phyloP scores from a whole-genome alignment of 495 filamentous ascomycete genomes.

The Amphirosellinia nigrospora region DNA sequence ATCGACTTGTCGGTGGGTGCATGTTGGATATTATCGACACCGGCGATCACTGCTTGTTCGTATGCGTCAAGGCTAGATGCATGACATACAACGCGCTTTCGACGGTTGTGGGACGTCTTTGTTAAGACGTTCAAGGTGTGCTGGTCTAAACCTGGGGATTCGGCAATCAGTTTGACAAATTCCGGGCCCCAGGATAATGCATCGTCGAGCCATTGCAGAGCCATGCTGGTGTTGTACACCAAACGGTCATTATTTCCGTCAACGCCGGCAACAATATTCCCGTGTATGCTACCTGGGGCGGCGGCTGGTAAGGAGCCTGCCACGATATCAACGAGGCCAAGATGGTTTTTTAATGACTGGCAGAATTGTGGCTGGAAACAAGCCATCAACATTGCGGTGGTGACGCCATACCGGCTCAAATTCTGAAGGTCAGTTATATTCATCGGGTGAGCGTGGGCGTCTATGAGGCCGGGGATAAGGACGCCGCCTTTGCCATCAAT shows the following conservation, averaged over 20 bases:
- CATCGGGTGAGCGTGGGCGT: slow-evolving; percentile 35
- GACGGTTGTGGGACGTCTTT: slow-evolving; percentile 12
- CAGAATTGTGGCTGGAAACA: slow-evolving; percentile 31
- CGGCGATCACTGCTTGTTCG: neutral
- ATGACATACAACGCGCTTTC: slow-evolving; percentile 9
- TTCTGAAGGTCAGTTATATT: slow-evolving; percentile 27
- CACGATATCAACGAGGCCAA: slow-evolving; percentile 30
- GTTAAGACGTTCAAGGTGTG: slow-evolving; percentile 15
- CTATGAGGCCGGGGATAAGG: slow-evolving; percentile 43
- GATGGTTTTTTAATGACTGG: slow-evolving; percentile 20
- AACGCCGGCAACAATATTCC: neutral
- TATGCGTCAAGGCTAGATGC: neutral
- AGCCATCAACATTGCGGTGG: slow-evolving; percentile 38
- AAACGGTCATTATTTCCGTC: neutral
- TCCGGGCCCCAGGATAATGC: slow-evolving; percentile 13
- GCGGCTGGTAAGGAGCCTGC: slow-evolving; percentile 31
- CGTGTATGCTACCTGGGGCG: slow-evolving; percentile 29
- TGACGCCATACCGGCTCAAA: slow-evolving; percentile 38
- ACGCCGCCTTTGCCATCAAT: slow-evolving; percentile 36
- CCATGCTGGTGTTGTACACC: slow-evolving; percentile 5
- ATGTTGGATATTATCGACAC: slow-evolving; percentile 11
- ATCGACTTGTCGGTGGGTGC: slow-evolving; percentile 1
- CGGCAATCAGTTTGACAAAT: slow-evolving; percentile 18
- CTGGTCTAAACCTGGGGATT: slow-evolving; percentile 12
- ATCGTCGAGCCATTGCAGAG: slow-evolving; percentile 7